Percentiles rank a stretch among this genome's conserved stretches.
phyloP scores from a whole-genome alignment of 2,329 filamentous ascomycete species.

The Curvularia lunata region DNA sequence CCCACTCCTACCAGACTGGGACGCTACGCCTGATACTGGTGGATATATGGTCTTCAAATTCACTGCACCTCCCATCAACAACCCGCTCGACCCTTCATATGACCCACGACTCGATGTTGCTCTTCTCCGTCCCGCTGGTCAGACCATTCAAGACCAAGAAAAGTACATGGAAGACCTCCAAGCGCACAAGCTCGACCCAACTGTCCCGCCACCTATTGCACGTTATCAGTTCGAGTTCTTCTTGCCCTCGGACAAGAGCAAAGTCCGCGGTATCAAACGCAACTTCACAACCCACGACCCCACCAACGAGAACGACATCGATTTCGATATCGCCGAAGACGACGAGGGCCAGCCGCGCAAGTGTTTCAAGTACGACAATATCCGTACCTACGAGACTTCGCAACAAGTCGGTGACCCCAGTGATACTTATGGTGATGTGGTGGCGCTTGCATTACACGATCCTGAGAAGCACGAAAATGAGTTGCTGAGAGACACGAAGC shows the following conservation, averaged over 20 bases:
- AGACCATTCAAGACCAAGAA: slow-evolving; percentile 59
- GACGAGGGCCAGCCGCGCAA: slow-evolving; percentile 57
- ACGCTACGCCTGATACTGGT: slow-evolving; percentile 64
- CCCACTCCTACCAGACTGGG: slow-evolving; percentile 66
- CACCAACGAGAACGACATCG: slow-evolving; percentile 53
- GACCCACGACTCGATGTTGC: slow-evolving; percentile 66
- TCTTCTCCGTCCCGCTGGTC: slow-evolving; percentile 61
- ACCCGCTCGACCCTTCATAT: slow-evolving; percentile 54
- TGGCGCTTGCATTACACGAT: slow-evolving; percentile 66
- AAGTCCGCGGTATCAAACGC: slow-evolving; percentile 60
- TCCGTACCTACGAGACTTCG: slow-evolving; percentile 67
- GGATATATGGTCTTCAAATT: slow-evolving; percentile 68
- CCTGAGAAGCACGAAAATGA: slow-evolving; percentile 50
- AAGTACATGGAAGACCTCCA: slow-evolving; percentile 56
- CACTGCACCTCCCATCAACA: slow-evolving; percentile 62
- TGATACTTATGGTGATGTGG: slow-evolving; percentile 60
- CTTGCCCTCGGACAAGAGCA: slow-evolving; percentile 58
- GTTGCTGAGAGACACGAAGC: slow-evolving; percentile 40
- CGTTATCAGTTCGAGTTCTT: slow-evolving; percentile 67
- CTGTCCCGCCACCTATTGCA: slow-evolving; percentile 58
- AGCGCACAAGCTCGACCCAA: slow-evolving; percentile 54
- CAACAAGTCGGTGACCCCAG: slow-evolving; percentile 59
- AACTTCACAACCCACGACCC: slow-evolving; percentile 62
- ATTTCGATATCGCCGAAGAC: slow-evolving; percentile 44
- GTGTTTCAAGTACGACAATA: slow-evolving; percentile 62